These are phyloP conservation scores for Fomitopsis pinicola DNA, from an alignment of 1,284 basidiomycete species.

Conservation along the genomic window DNA sequence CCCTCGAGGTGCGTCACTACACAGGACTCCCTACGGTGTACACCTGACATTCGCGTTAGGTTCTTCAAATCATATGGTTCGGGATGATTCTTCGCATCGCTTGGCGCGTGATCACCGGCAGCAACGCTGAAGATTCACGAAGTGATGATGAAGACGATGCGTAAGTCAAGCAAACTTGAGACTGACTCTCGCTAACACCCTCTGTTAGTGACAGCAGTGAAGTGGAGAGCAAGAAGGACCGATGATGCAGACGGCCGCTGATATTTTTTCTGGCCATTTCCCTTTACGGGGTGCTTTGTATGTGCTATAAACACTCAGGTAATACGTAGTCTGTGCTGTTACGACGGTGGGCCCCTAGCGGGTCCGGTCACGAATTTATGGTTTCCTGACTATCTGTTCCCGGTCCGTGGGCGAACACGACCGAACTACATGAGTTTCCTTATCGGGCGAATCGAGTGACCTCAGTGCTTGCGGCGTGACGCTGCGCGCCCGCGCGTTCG, in stretches of 20 bases:
- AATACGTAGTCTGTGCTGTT: neutral
- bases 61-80: constrained; percentile 84
- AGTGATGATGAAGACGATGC: constrained; percentile 80
- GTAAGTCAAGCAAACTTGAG: neutral
- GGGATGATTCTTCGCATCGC: constrained; percentile 81
- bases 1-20: constrained; percentile 51
- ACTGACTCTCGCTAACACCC: neutral
- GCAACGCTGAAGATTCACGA: constrained; percentile 79
- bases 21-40: constrained; percentile 9
- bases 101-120: constrained; percentile 72
- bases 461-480: constrained; percentile 1
- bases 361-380: neutral
- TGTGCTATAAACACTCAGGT: neutral
- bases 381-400: neutral
- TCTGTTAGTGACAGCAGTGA: constrained; percentile 7
- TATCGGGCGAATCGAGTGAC: constrained; percentile 30
- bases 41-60: constrained; percentile 32
- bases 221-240: constrained; percentile 18
- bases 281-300: neutral
- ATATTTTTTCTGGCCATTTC: neutral
- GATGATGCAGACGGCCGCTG: constrained; percentile 5
- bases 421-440: constrained; percentile 17
- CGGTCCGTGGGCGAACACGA: neutral
- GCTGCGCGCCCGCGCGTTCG: neutral
- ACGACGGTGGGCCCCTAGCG: neutral